A percentile compares a stretch with the other conserved stretches of the same genome.
Conservation (phyloP, 2,329 filamentous ascomycete genomes). For the Cucurbitaria berberidis region DNA sequence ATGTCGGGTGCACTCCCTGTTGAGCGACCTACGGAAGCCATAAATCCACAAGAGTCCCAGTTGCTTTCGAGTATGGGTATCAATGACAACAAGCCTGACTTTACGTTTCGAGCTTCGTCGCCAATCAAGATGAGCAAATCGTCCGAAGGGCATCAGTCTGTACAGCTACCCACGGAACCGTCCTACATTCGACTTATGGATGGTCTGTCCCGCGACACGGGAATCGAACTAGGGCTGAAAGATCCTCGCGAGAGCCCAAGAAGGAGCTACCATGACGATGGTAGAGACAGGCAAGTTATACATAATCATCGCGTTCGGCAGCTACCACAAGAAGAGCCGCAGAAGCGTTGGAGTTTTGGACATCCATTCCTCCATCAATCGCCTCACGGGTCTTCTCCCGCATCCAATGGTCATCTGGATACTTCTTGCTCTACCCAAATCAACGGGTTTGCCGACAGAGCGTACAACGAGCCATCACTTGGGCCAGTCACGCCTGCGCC, state of each 20-base stretch:
- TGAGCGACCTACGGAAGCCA: constrained; percentile 3
- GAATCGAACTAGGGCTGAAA: constrained; percentile 32
- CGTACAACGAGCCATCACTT: not conserved
- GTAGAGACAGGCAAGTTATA: constrained; percentile 3
- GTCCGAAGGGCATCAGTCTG: not conserved
- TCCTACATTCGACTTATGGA: constrained; percentile 45
- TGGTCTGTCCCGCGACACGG: constrained; percentile 27
- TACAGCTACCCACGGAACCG: constrained; percentile 25
- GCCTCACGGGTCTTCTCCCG: constrained; percentile 7
- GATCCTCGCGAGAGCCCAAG: constrained; percentile 30
- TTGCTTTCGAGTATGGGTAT: constrained; percentile 6
- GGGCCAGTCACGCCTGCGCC: constrained; percentile 20
- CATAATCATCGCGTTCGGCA: constrained; percentile 1
- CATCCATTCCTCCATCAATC: constrained; percentile 28
- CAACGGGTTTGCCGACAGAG: constrained; percentile 9
- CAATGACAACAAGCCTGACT: constrained; percentile 12
- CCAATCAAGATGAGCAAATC: constrained; percentile 13
- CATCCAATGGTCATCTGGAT: not conserved
- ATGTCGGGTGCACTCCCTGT: constrained; percentile 37
- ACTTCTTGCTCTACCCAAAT: constrained; percentile 1
- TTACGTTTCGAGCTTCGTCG: constrained; percentile 29
- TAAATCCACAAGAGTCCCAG: constrained; percentile 5
- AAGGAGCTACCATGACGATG: not conserved
- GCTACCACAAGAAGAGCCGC: not conserved
- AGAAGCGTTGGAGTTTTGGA: constrained; percentile 19